These are phyloP conservation scores for Plasmodium inui DNA, from an alignment of 169 alveolate genomes.

Conservation along the genomic window DNA sequence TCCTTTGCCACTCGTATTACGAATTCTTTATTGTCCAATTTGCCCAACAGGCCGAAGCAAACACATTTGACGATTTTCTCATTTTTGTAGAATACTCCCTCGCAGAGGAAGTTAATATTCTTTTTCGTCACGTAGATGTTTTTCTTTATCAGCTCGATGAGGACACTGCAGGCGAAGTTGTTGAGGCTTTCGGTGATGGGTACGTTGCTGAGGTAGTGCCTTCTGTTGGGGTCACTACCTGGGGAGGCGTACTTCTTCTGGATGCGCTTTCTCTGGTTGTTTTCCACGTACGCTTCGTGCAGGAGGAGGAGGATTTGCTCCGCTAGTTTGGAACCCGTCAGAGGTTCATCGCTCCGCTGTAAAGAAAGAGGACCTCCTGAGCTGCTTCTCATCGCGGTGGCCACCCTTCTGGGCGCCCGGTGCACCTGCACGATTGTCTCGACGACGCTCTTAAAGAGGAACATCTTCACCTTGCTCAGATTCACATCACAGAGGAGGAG, in stretches of 20 bases:
- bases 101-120: slow-evolving; percentile 30
- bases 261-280: slow-evolving; percentile 27
- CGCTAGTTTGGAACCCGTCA: neutral
- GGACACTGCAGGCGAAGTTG: slow-evolving; percentile 57
- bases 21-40: slow-evolving; percentile 29
- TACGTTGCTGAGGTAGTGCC: neutral
- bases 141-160: slow-evolving; percentile 39
- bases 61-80: slow-evolving; percentile 50
- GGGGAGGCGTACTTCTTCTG: slow-evolving; percentile 29
- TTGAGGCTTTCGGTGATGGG: slow-evolving; percentile 5
- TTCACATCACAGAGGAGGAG: slow-evolving; percentile 26
- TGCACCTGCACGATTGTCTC: slow-evolving; percentile 3
- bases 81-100: slow-evolving; percentile 52
- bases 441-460: slow-evolving; percentile 26
- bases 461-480: neutral
- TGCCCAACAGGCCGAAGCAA: slow-evolving; percentile 24
- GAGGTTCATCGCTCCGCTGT: neutral
- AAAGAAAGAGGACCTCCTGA: neutral
- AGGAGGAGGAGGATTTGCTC: slow-evolving; percentile 1
- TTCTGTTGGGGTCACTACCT: neutral
- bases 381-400: neutral
- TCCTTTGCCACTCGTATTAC: slow-evolving; percentile 12
- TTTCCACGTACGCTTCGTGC: slow-evolving; percentile 58
- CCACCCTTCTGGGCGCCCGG: neutral
- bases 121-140: slow-evolving; percentile 16